Evolutionary conservation across 169 alveolate genomes (phyloP), one percentile per base, ranked within the genome.

Genomic region (Plasmodium sp.): DNA sequence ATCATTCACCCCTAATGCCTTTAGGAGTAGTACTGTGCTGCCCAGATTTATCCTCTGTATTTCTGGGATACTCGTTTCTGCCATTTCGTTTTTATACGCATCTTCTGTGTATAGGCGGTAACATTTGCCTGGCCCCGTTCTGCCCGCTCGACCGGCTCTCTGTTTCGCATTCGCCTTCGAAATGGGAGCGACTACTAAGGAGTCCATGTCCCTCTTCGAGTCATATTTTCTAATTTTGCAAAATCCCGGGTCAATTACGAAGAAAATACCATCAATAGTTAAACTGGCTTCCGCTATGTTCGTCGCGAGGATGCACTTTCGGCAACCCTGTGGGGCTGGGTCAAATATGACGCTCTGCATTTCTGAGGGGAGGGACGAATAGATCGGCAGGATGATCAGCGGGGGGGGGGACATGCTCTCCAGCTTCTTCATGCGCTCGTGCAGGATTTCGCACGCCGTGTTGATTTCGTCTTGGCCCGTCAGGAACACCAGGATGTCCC

Each of bases 391-490:
- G 34, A 99, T 98, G 22, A 99, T 98, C 84, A 99, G 95, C 71
- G 99, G 99, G 39, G 99, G 99, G 14, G 99, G 99, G 80, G 98
- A 96, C 98, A 96, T 97, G 75, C 97, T 95, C 43, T 99, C 99
- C 93, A 99, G 96, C 83, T 98, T 96, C 83, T 98, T 97, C 98
- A 98, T 97, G 81, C 99, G 97, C 83, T 98, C 99, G 83, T 98
- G 99, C 80, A 99, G 96, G n/a, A 98, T 98, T 96, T 98, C 98
- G 80, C 99, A 98, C 3, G 99, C 99, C 18, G 99, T 99, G 86
- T 99, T 99, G 84, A 99, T 99, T 96, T 99, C 99, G 93, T 99
- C 99, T 94, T 99, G 99, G 1, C 99, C 99, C 0, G 99, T 99
- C 41, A 99, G 97, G 96, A 99, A 99, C 12, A 99, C 98, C 83